Evolutionary conservation across 371 early-diverging fungal species (phyloP), one percentile per base, ranked within the genome.

Genomic region (Paramicrosporidium saccamoebae): DNA sequence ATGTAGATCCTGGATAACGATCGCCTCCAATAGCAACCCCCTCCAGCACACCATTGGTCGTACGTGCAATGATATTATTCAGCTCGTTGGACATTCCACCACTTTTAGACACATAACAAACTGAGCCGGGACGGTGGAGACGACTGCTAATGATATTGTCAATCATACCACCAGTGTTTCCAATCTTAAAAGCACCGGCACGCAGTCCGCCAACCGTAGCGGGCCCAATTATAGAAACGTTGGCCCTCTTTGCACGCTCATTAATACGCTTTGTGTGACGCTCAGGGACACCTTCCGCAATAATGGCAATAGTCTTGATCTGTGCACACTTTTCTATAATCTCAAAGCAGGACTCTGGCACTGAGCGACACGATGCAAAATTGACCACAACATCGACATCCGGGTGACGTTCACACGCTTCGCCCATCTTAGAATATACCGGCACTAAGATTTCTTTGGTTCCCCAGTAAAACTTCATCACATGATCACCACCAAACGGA

Each of bases 161-260:
- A 81, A 90, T 90, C 92, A 90, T 90, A 37, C 92, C 92, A 43
- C 92, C 92, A 14, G 92, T 90, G 61, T 86, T 86, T 37, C 92
- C 92, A 35, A 90, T 86, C 68, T 90, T 90, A 69, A 81, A 90
- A 52, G 86, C 82, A 1, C 92, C 92, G 19, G 92, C 82, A 52
- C 82, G 86, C 50, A 90, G 84, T 32, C 92, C 92, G 44, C 88
- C 90, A 15, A 90, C 92, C 12, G 92, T 90, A 16, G 92, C 92
- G 22, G 92, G 92, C 24, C 92, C 92, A 35, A 90, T 77, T 23
- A 90, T 62, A 23, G 81, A 48, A 5, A 90, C 75, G 19, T 58
- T 51, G 23, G 60, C 58, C 25, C 56, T 50, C 38, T 66, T 58
- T 29, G 92, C 79, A 33, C 59, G 57, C 39, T 58, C 54, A 28